Percentiles rank a stretch among this genome's conserved stretches.
Conservation (phyloP, 371 early-diverging fungal species). For the Nematocida major region DNA sequence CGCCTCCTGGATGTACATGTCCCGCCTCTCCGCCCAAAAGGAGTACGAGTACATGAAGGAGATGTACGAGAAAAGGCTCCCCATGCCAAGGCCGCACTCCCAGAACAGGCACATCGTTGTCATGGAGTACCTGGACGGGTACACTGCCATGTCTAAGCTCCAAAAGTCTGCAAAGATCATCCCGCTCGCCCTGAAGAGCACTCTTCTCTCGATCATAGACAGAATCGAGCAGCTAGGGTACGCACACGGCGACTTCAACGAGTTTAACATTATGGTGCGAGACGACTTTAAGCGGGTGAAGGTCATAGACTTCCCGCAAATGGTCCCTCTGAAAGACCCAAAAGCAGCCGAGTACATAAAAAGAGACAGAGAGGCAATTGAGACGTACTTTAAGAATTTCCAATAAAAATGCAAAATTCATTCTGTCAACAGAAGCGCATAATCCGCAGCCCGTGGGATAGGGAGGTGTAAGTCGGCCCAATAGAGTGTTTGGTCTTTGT, state of each 20-base stretch:
- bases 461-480: too few relatives aligned
- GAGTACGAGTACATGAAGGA: slow-evolving; percentile 65
- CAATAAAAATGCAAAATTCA: neutral
- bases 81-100: slow-evolving; percentile 84
- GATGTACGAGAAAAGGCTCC: slow-evolving; percentile 76
- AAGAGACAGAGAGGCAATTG: slow-evolving; percentile 92
- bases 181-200: slow-evolving; percentile 79
- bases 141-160: slow-evolving; percentile 65
- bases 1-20: slow-evolving; percentile 59
- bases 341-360: slow-evolving; percentile 84
- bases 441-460: too few relatives aligned
- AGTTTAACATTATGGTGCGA: slow-evolving; percentile 89
- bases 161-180: slow-evolving; percentile 76
- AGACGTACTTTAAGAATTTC: slow-evolving; percentile 72
- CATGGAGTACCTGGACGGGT: slow-evolving; percentile 74
- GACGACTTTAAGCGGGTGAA: slow-evolving; percentile 70
- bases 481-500: too few relatives aligned
- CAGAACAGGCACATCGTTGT: slow-evolving; percentile 89
- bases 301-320: slow-evolving; percentile 98
- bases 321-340: slow-evolving; percentile 83
- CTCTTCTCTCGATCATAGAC: slow-evolving; percentile 83
- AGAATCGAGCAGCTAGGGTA: slow-evolving; percentile 84
- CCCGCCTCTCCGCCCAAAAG: slow-evolving; percentile 64
- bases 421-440: too few relatives aligned
- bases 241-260: slow-evolving; percentile 99